These are phyloP conservation scores for Abelmoschus esculentus DNA, from an alignment of 345 rosid species.

Conservation along the genomic window DNA sequence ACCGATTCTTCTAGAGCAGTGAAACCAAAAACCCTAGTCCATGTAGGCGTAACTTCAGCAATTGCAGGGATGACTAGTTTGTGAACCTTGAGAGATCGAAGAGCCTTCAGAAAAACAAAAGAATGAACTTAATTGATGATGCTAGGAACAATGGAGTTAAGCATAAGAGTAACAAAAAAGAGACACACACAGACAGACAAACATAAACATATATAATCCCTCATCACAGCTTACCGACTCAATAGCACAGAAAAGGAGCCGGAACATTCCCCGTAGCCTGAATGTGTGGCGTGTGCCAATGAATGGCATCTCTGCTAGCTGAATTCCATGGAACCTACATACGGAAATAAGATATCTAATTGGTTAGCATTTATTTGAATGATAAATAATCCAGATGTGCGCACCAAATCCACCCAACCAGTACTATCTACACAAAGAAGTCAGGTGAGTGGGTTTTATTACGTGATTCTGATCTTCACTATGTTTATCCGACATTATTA, in stretches of 20 bases:
- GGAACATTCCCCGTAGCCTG: conserved; percentile 87
- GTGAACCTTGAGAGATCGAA: conserved; percentile 55
- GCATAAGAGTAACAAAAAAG: not conserved
- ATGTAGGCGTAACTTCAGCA: conserved; percentile 60
- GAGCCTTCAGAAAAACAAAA: conserved; percentile 35
- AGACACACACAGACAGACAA: not conserved
- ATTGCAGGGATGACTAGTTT: conserved; percentile 75
- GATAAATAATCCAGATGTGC: not conserved
- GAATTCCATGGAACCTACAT: conserved; percentile 65
- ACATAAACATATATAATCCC: not conserved
- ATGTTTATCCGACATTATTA: not conserved
- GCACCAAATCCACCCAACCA: not conserved
- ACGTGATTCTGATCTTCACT: not conserved
- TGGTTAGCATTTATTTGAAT: conserved; percentile 9
- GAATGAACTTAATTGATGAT: not conserved
- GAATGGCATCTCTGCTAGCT: conserved; percentile 93
- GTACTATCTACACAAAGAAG: not conserved
- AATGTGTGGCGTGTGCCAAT: conserved; percentile 82
- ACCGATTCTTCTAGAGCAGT: conserved; percentile 37
- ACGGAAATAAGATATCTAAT: not conserved
- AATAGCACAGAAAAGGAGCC: conserved; percentile 63
- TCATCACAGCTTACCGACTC: conserved; percentile 45
- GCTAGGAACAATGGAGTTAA: not conserved
- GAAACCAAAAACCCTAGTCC: conserved; percentile 77
- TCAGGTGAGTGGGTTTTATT: not conserved